phyloP scores from a whole-genome alignment of 495 filamentous ascomycete genomes.

The Chlorociboria aeruginascens region DNA sequence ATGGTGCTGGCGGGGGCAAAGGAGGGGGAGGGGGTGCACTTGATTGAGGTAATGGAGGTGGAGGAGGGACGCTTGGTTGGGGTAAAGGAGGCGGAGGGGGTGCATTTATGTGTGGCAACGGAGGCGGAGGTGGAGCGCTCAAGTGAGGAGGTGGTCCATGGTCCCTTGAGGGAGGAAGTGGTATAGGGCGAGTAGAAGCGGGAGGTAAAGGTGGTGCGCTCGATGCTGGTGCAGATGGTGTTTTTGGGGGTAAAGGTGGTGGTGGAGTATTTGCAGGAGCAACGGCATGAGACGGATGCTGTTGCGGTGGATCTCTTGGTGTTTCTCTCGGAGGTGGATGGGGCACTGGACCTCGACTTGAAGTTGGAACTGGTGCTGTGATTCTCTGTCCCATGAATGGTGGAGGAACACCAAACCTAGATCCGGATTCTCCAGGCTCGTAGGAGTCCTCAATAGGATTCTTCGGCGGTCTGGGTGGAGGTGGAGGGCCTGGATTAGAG shows the following conservation, averaged over 20 bases:
- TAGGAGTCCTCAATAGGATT: conserved; percentile 58
- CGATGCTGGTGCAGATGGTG: conserved; percentile 46
- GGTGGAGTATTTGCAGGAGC: conserved; percentile 33
- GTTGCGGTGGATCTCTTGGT: conserved; percentile 13
- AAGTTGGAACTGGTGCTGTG: conserved; percentile 59
- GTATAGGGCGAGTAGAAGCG: conserved; percentile 29
- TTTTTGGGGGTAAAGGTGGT: conserved; percentile 64
- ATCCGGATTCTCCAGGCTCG: conserved; percentile 24
- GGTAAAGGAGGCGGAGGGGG: conserved; percentile 30
- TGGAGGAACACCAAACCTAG: conserved; percentile 69
- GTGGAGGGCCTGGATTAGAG: conserved; percentile 59
- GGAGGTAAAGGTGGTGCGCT: conserved; percentile 50
- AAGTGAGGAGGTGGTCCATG: conserved; percentile 26
- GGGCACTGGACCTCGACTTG: conserved; percentile 51
- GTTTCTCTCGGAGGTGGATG: conserved; percentile 54
- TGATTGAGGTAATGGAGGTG: conserved; percentile 19
- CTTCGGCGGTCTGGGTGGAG: conserved; percentile 81
- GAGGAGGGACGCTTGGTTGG: conserved; percentile 18
- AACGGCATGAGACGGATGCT: conserved; percentile 23
- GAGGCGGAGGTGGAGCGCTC: conserved; percentile 22
- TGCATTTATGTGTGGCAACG: conserved; percentile 25
- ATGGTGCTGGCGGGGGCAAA: conserved; percentile 4
- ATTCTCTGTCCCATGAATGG: conserved; percentile 63
- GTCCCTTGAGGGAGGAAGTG: conserved; percentile 27
- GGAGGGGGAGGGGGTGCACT: conserved; percentile 18